A percentile compares a stretch with the other conserved stretches of the same genome.
These are phyloP conservation scores for Euphorbia lathyris DNA, from an alignment of 345 rosid genomes.

Conservation along the genomic window DNA sequence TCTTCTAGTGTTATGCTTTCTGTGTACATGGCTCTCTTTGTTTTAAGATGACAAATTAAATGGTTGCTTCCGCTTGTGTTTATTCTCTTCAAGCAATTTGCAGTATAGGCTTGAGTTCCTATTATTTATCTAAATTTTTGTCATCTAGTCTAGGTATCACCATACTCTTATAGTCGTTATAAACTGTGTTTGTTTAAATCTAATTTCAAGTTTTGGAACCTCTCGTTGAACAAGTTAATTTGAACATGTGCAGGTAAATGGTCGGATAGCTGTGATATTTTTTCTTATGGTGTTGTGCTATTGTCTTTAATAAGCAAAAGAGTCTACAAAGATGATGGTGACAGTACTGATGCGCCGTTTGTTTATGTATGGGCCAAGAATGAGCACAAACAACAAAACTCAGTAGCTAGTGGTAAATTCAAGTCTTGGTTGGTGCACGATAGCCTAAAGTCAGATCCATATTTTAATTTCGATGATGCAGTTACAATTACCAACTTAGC, in stretches of 20 bases:
- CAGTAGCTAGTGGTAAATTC: not conserved
- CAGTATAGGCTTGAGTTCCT: too few species aligned
- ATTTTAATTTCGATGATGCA: not conserved
- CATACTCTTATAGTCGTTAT: too few species aligned
- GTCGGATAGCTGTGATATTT: not conserved
- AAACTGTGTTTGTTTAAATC: too few species aligned
- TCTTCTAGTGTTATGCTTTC: too few species aligned
- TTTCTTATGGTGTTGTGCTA: not conserved
- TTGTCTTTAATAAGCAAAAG: slow-evolving; percentile 3
- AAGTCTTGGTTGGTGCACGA: not conserved
- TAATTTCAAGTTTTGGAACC: not conserved
- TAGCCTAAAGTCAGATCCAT: not conserved
- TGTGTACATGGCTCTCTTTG: too few species aligned
- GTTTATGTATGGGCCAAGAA: not conserved
- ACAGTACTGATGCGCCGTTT: too few species aligned
- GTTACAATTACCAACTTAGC: not conserved
- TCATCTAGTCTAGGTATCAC: too few species aligned
- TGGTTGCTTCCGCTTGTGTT: too few species aligned
- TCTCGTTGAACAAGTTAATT: not conserved
- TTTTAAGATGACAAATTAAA: too few species aligned
- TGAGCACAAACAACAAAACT: not conserved
- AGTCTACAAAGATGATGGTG: not conserved
- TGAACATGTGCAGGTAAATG: not conserved
- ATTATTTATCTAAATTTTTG: too few species aligned
- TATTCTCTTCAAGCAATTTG: too few species aligned